Evolutionary conservation across 2,329 filamentous ascomycete genomes (phyloP).

Genomic region (Diaporthe citriasiana): DNA sequence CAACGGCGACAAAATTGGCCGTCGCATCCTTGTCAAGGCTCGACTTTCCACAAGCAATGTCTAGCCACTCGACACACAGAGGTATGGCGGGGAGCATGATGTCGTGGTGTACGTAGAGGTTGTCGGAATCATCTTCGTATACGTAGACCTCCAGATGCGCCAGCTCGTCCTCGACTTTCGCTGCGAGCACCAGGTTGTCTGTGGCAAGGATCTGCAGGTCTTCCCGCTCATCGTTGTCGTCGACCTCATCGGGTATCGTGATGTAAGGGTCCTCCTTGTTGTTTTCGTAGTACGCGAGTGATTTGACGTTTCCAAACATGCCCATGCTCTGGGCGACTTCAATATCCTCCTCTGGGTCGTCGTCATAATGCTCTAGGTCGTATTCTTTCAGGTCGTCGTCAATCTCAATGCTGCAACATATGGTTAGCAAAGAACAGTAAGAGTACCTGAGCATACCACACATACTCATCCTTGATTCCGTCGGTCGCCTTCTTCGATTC

Average conservation of each 20-base stretch:
- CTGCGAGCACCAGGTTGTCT: conserved; percentile 92
- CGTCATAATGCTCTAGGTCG: conserved; percentile 95
- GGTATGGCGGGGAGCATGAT: conserved; percentile 99
- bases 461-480: conserved; percentile 53
- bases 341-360: conserved; percentile 77
- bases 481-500: conserved; percentile 45
- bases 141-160: conserved; percentile 97
- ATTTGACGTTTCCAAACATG: conserved; percentile 97
- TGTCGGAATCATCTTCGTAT: conserved; percentile 95
- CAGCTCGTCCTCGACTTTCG: conserved; percentile 96
- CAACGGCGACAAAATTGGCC: conserved; percentile 94
- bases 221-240: conserved; percentile 88
- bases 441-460: conserved; percentile 47
- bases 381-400: conserved; percentile 97
- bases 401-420: conserved; percentile 61
- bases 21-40: conserved; percentile 72
- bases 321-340: conserved; percentile 78
- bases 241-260: conserved; percentile 77
- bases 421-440: conserved; percentile 42
- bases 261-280: conserved; percentile 98
- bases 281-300: conserved; percentile 91
- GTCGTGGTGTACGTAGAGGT: conserved; percentile 99
- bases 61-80: conserved; percentile 94
- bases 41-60: conserved; percentile 86
- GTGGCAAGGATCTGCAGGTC: conserved; percentile 93